Evolutionary conservation across 164 flowering plant species (phyloP), one percentile per base, ranked within the genome.

Genomic region (Paratinospora sagittata): DNA sequence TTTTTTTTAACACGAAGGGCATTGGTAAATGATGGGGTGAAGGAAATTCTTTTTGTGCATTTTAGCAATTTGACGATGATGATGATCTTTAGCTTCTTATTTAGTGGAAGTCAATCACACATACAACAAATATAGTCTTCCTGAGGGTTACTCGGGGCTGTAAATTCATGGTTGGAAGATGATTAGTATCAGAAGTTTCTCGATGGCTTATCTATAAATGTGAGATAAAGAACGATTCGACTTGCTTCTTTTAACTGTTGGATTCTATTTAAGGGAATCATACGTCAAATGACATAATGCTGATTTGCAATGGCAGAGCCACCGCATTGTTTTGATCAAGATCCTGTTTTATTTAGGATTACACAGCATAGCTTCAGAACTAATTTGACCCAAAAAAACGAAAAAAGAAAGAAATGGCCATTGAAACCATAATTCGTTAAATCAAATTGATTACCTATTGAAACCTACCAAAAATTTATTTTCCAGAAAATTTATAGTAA

Each of bases 61-160:
- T 33, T 70, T 70, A 66, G 60, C 72, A 63, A 69, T 14, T 62
- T n/a, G n/a, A n/a, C n/a, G n/a, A n/a, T n/a, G n/a, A n/a, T n/a
- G n/a, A 8, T 52, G 63, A 73, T 63, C 66, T 64, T 66, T 63
- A 68, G 17, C 4, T 64, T 69, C 69, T 65, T 43, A 63, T 66
- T 7, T 47, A 57, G 79, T 65, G 68, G 65, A 69, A 64, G 76
- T 70, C 65, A 66, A 68, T 39, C 16, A 62, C 45, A 65, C 26
- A 63, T 62, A 49, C 21, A 66, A 21, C 19, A 30, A 30, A 30
- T 30, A 4, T 1, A 30, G 45, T 36, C 66, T 67, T 4, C 58
- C 66, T 71, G 55, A 62, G n/a, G 24, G 60, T 52, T 52, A 19
- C 60, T 52, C 1, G n/a, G 60, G 21, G 58, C n/a, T 52, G 60